These are phyloP conservation scores for Pseudoturritis turrita DNA, from an alignment of 345 rosid species.

Conservation along the genomic window DNA sequence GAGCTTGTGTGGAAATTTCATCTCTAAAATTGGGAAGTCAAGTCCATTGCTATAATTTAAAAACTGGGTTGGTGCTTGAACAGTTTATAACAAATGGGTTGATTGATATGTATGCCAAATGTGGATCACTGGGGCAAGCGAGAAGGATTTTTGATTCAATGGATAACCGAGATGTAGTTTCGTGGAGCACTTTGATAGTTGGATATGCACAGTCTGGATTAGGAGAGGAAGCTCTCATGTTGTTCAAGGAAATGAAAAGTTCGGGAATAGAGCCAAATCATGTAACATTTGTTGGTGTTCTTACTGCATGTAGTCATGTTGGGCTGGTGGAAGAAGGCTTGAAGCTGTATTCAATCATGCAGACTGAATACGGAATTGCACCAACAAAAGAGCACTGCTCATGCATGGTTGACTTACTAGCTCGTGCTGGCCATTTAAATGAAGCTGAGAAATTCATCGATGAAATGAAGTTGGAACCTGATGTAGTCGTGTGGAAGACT, in stretches of 20 bases:
- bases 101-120: conserved; percentile 72
- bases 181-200: conserved; percentile 68
- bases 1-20: conserved; percentile 61
- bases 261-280: conserved; percentile 49
- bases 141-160: conserved; percentile 45
- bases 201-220: conserved; percentile 78
- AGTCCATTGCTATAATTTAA: conserved; percentile 49
- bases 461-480: conserved; percentile 50
- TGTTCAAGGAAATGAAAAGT: conserved; percentile 52
- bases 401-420: conserved; percentile 72
- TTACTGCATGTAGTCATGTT: conserved; percentile 75
- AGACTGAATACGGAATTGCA: conserved; percentile 38
- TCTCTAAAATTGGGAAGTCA: conserved; percentile 64
- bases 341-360: conserved; percentile 49
- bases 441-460: conserved; percentile 61
- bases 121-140: conserved; percentile 58
- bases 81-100: conserved; percentile 49
- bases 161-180: conserved; percentile 53
- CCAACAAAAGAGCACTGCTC: conserved; percentile 64
- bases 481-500: conserved; percentile 61
- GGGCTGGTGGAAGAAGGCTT: conserved; percentile 68
- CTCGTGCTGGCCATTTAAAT: conserved; percentile 64
- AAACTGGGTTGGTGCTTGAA: conserved; percentile 45
- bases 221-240: conserved; percentile 59
- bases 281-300: conserved; percentile 54